These are phyloP conservation scores for Paramecium biaurelia DNA, from an alignment of 73 alveolate species.

Conservation along the genomic window DNA sequence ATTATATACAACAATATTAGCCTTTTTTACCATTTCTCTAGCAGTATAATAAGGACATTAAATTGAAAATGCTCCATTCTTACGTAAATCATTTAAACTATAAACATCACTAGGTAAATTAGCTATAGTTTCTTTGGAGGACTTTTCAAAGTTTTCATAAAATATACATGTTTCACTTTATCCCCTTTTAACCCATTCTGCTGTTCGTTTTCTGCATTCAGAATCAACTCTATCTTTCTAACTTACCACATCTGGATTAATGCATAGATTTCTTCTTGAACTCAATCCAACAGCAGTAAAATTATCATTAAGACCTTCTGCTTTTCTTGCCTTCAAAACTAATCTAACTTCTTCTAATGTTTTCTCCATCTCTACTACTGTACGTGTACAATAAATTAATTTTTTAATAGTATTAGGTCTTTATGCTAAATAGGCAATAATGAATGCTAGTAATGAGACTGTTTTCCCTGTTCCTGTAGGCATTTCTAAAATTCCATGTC, in stretches of 20 bases:
- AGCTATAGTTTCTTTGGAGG: slow-evolving; percentile 40
- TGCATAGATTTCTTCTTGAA: slow-evolving; percentile 78
- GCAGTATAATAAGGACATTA: slow-evolving; percentile 85
- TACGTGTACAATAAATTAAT: slow-evolving; percentile 84
- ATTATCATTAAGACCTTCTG: slow-evolving; percentile 64
- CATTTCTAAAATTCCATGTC: slow-evolving; percentile 88
- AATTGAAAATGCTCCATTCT: slow-evolving; percentile 69
- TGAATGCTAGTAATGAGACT: slow-evolving; percentile 77
- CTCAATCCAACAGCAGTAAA: slow-evolving; percentile 57
- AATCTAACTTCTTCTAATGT: slow-evolving; percentile 78
- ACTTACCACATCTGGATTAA: slow-evolving; percentile 72
- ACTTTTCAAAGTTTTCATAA: slow-evolving; percentile 70
- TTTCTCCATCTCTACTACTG: slow-evolving; percentile 89
- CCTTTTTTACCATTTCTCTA: slow-evolving; percentile 62
- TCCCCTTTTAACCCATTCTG: slow-evolving; percentile 78
- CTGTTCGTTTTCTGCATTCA: slow-evolving; percentile 77
- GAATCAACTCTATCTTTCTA: slow-evolving; percentile 76
- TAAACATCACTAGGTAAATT: slow-evolving; percentile 70
- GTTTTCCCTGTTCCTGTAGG: slow-evolving; percentile 94
- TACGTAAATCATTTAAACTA: slow-evolving; percentile 76
- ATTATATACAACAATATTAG: slow-evolving; percentile 82
- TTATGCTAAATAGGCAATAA: slow-evolving; percentile 67
- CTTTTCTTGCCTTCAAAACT: slow-evolving; percentile 65
- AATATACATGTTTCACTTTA: slow-evolving; percentile 61
- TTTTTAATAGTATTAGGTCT: slow-evolving; percentile 56